Evolutionary conservation across 495 filamentous ascomycete species (phyloP), one percentile per base, ranked within the genome.

Genomic region (Penicillium coffeae): DNA sequence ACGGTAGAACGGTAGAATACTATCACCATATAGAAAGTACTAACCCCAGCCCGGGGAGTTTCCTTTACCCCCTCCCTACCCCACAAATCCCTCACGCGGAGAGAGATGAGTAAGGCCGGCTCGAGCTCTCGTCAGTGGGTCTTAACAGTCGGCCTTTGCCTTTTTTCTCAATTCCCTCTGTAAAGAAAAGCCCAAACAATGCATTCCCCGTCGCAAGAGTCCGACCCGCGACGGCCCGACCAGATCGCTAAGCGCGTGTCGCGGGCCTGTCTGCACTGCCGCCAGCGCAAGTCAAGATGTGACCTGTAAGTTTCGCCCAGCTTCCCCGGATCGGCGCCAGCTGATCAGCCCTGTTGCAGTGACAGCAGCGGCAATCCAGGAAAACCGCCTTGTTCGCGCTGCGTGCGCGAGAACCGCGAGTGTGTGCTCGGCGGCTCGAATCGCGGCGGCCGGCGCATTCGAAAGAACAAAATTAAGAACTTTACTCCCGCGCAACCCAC

Each of bases 231-330:
- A 13, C 59, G 54, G 45, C 45, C 52, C 20, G 60, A 64, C 48
- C 56, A 61, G 18, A 41, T 63, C 52, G 70, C 71, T 52, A 83
- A 81, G 68, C 72, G 82, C 42, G 80, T 81, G 2, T 82, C 81
- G 22, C 69, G 79, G 40, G 82, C 82, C 10, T 85, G 82, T 65
- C 59, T 84, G 49, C 75, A 80, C 50, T 85, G 82, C 59, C 57
- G 81, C 39, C 80, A 79, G 65, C 67, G 82, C 51, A 85, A 85
- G 60, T 80, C 76, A 7, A 77, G 77, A 52, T 85, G 82, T 67
- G 79, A 83, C 61, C 65, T 85, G 77, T 83, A 77, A 59, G 72
- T 72, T 22, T 50, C 16, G 21, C 10, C 7, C 19, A 21, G 1
- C 18, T 21, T 22, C 22, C 44, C 45, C 44, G 38, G 51, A 50